phyloP scores from a whole-genome alignment of 2,329 filamentous ascomycete species.

The Aspergillus brunneoviolaceus region DNA sequence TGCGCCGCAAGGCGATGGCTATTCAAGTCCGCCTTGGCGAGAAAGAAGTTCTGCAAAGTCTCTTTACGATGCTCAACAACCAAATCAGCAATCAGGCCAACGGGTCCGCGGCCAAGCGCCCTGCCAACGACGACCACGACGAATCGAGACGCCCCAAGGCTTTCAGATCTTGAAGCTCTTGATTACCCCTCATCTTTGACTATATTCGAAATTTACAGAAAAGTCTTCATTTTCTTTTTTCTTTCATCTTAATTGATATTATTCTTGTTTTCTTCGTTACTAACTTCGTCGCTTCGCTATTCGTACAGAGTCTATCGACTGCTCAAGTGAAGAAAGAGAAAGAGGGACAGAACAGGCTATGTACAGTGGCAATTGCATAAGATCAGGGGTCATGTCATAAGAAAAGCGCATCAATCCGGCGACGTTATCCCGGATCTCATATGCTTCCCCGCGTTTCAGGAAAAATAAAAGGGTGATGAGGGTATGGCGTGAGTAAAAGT shows the following conservation, averaged over 20 bases:
- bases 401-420: conserved; percentile 18
- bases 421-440: conserved; percentile 23
- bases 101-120: conserved; percentile 31
- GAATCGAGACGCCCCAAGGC: conserved; percentile 31
- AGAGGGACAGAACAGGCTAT: conserved; percentile 31
- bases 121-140: conserved; percentile 24
- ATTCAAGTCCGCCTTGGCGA: conserved; percentile 68
- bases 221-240: conserved; percentile 23
- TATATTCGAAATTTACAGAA: conserved; percentile 11
- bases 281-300: conserved; percentile 40
- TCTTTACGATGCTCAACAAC: conserved; percentile 43
- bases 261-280: conserved; percentile 33
- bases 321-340: conserved; percentile 18
- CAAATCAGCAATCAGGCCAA: conserved; percentile 16
- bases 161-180: conserved; percentile 21
- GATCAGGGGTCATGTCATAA: conserved; percentile 25
- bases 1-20: conserved; percentile 57
- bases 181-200: background rate
- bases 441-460: conserved; percentile 16
- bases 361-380: conserved; percentile 39
- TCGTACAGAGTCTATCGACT: conserved; percentile 36
- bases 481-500: conserved; percentile 28
- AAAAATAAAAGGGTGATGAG: conserved; percentile 5
- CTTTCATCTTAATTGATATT: conserved; percentile 29
- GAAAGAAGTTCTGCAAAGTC: conserved; percentile 63